Percentiles rank a stretch among this genome's conserved stretches.
These are phyloP conservation scores for Trichoderma sp. DNA, from an alignment of 2,329 filamentous ascomycete species.

Conservation along the genomic window DNA sequence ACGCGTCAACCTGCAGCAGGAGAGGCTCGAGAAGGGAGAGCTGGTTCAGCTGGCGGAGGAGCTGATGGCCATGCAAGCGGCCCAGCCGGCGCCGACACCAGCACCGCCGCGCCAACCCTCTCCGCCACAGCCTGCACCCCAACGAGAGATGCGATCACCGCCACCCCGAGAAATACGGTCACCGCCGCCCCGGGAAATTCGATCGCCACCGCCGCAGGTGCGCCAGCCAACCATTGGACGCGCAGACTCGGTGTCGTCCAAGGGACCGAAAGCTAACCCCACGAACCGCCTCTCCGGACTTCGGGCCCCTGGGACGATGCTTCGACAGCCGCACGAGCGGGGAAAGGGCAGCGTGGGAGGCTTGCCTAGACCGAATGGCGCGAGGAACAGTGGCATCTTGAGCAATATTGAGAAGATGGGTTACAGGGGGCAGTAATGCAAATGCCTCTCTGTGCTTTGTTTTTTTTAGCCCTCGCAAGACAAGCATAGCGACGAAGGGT, in stretches of 20 bases:
- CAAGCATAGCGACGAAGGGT: slow-evolving; percentile 7
- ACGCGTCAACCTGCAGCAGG: slow-evolving; percentile 67
- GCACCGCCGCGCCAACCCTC: slow-evolving; percentile 28
- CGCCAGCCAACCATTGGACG: slow-evolving; percentile 29
- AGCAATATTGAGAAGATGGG: slow-evolving; percentile 89
- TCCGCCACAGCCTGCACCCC: slow-evolving; percentile 13
- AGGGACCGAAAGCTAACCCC: slow-evolving; percentile 52
- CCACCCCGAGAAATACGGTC: slow-evolving; percentile 25
- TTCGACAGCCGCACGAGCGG: slow-evolving; percentile 50
- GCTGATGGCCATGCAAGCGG: slow-evolving; percentile 72
- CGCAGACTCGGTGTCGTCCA: slow-evolving; percentile 36
- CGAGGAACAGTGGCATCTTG: slow-evolving; percentile 71
- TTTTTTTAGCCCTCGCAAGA: neutral
- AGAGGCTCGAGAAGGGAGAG: slow-evolving; percentile 83
- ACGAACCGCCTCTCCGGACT: slow-evolving; percentile 51
- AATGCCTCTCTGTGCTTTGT: neutral
- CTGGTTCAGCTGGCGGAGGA: slow-evolving; percentile 81
- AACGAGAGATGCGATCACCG: slow-evolving; percentile 10
- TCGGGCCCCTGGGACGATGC: slow-evolving; percentile 58
- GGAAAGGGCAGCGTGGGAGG: slow-evolving; percentile 50
- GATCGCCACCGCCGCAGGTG: slow-evolving; percentile 28
- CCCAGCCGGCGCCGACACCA: slow-evolving; percentile 37
- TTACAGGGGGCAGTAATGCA: slow-evolving; percentile 47
- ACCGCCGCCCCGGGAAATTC: slow-evolving; percentile 31
- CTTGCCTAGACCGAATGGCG: slow-evolving; percentile 53